Base-by-base conservation (phyloP, 768 basidiomycete species). In the Cyclocybe cylindracea region DNA sequence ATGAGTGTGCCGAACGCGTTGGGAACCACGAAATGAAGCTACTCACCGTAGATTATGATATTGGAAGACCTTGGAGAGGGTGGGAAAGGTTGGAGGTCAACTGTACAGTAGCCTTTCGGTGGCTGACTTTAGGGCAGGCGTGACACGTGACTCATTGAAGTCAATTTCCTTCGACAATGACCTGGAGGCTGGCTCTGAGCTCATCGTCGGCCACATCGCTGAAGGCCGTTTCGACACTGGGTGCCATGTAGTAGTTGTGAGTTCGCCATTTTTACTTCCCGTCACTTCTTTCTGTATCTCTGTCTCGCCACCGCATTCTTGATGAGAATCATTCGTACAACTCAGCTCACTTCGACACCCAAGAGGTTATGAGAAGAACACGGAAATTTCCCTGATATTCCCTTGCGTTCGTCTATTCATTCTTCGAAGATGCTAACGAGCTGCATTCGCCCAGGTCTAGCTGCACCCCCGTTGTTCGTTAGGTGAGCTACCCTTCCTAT, bases 311-410 rank as follows among this genome's bases (percentile, higher is more conserved):
- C 24, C 24, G 5, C 24, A 5, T 35, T 35, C 32, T 43, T 56
- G 65, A 64, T 66, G 65, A 66, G 55, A 61, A 46, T 48, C 52
- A 36, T 52, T 60, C 61, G 62, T 64, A 61, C 56, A 76, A 81
- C 82, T 83, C 82, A 83, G 82, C 82, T 83, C 82, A 83, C 82
- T 82, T 83, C 81, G 82, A 83, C 46, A 73, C 76, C 66, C 51
- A 47, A 60, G 58, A 58, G 78, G 70, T 69, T 55, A 76, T 77
- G 82, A 83, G 82, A 83, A 77, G 69, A 79, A 77, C 48, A 58
- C 75, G 73, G 68, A 68, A 66, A 53, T 51, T 53, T 65, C 58
- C 68, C 70, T 82, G 79, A 81, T 47, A 50, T 24, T 55, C 47
- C 35, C 54, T 33, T 46, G 31, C 18, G 1, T 16, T 51, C 10